These are phyloP conservation scores for Monosporascus sp. DNA, from an alignment of 2,329 filamentous ascomycete genomes.

Conservation along the genomic window DNA sequence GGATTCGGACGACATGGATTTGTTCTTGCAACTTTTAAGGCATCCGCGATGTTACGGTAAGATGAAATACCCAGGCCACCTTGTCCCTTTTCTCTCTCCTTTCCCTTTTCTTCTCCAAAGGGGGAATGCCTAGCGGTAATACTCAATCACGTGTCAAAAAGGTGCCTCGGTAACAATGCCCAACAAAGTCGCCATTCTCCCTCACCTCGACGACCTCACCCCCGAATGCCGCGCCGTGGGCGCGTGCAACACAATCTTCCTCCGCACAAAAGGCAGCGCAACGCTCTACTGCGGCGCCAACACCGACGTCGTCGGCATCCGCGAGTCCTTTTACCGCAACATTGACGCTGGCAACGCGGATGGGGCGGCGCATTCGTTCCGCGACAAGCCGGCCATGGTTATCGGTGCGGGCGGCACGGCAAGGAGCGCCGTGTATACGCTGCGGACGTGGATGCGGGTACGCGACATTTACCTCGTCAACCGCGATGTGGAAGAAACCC, in stretches of 20 bases:
- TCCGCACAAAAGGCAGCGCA: constrained; percentile 43
- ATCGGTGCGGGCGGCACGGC: constrained; percentile 75
- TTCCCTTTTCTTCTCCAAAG: no score
- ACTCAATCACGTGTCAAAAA: constrained; percentile 15
- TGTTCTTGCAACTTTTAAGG: constrained; percentile 46
- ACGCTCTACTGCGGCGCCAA: constrained; percentile 66
- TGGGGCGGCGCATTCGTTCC: constrained; percentile 39
- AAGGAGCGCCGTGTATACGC: constrained; percentile 70
- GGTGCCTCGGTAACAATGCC: constrained; percentile 78
- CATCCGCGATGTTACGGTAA: constrained; percentile 58
- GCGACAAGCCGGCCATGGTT: constrained; percentile 61
- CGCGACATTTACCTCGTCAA: constrained; percentile 72
- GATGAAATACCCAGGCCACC: constrained; percentile 4
- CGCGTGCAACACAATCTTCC: constrained; percentile 74
- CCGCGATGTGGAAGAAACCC: constrained; percentile 62
- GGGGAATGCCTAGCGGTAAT: not conserved
- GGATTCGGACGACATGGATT: constrained; percentile 44
- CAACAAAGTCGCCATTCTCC: constrained; percentile 72
- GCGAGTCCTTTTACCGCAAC: constrained; percentile 63
- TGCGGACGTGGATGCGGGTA: constrained; percentile 64
- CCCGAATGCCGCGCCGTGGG: constrained; percentile 68
- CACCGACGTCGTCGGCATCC: constrained; percentile 74
- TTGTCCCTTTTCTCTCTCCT: no score
- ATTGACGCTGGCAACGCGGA: constrained; percentile 22
- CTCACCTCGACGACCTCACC: constrained; percentile 67